phyloP scores from a whole-genome alignment of 768 basidiomycete genomes.

The Multifurca ochricompacta region DNA sequence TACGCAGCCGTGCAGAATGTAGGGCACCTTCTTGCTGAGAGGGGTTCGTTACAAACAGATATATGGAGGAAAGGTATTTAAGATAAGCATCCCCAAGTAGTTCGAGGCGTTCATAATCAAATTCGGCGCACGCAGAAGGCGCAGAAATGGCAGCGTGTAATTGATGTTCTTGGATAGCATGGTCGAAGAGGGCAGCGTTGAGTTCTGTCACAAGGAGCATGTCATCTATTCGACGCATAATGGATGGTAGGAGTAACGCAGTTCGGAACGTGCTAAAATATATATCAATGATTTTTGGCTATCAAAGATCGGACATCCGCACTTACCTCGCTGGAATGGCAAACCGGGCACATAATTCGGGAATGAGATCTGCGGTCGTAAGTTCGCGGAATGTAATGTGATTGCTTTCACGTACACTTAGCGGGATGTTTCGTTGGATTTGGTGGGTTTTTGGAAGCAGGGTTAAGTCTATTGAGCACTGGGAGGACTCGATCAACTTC shows the following conservation, averaged over 20 bases:
- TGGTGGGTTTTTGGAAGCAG: conserved; percentile 36
- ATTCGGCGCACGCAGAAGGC: conserved; percentile 59
- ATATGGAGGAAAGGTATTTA: conserved; percentile 69
- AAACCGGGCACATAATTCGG: conserved; percentile 69
- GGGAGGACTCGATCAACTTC: conserved; percentile 51
- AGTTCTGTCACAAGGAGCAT: conserved; percentile 71
- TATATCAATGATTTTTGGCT: not conserved
- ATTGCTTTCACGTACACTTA: conserved; percentile 45
- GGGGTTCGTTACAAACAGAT: conserved; percentile 66
- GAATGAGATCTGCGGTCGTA: conserved; percentile 26
- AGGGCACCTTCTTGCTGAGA: conserved; percentile 56
- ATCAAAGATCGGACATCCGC: not conserved
- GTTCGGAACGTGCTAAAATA: conserved; percentile 54
- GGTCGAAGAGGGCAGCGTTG: conserved; percentile 58
- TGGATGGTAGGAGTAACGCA: conserved; percentile 63
- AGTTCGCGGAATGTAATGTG: not conserved
- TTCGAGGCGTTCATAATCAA: conserved; percentile 80
- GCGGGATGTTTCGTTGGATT: conserved; percentile 35
- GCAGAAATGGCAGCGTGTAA: conserved; percentile 63
- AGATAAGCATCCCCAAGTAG: conserved; percentile 80
- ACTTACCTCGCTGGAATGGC: conserved; percentile 65
- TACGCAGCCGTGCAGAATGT: conserved; percentile 54
- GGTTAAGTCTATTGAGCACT: conserved; percentile 52
- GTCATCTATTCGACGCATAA: conserved; percentile 65
- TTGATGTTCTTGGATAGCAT: conserved; percentile 51